These are phyloP conservation scores for Cryptococcus sp. DNA, from an alignment of 1,284 basidiomycete genomes.

Conservation along the genomic window DNA sequence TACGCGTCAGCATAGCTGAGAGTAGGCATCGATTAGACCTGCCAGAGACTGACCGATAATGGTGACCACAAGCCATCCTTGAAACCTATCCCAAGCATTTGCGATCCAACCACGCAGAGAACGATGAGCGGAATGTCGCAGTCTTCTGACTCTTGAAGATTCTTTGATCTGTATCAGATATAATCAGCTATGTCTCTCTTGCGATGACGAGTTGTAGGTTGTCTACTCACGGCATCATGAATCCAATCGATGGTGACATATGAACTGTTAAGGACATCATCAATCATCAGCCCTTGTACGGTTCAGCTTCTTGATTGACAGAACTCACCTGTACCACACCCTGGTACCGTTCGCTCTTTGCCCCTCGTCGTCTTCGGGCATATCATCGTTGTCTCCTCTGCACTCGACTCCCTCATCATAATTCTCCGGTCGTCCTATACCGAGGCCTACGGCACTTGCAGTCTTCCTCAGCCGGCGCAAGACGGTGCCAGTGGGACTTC, in stretches of 20 bases:
- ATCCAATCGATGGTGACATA: constrained; percentile 70
- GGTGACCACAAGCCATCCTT: constrained; percentile 90
- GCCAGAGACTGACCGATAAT: constrained; percentile 54
- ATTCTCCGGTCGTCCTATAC: constrained; percentile 28
- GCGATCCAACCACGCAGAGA: constrained; percentile 70
- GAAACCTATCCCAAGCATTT: constrained; percentile 75
- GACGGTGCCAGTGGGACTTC: constrained; percentile 31
- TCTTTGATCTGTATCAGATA: constrained; percentile 73
- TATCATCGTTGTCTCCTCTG: constrained; percentile 46
- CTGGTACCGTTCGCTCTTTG: constrained; percentile 76
- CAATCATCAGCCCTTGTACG: neutral
- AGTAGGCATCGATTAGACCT: neutral
- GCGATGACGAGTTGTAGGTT: no score
- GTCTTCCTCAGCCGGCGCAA: constrained; percentile 33
- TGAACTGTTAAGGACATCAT: constrained; percentile 22
- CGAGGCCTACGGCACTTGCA: constrained; percentile 42
- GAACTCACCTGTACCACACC: constrained; percentile 85
- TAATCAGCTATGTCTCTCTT: constrained; percentile 3
- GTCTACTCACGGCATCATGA: constrained; percentile 68
- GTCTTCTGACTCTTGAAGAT: constrained; percentile 70
- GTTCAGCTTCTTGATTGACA: neutral
- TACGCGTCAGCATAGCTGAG: neutral
- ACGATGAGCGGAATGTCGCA: constrained; percentile 62
- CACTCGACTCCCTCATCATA: constrained; percentile 32
- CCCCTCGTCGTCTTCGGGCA: constrained; percentile 60